Evolutionary conservation across 2,329 filamentous ascomycete species (phyloP), one percentile per base, ranked within the genome.

Genomic region (Trichoderma sp.): DNA sequence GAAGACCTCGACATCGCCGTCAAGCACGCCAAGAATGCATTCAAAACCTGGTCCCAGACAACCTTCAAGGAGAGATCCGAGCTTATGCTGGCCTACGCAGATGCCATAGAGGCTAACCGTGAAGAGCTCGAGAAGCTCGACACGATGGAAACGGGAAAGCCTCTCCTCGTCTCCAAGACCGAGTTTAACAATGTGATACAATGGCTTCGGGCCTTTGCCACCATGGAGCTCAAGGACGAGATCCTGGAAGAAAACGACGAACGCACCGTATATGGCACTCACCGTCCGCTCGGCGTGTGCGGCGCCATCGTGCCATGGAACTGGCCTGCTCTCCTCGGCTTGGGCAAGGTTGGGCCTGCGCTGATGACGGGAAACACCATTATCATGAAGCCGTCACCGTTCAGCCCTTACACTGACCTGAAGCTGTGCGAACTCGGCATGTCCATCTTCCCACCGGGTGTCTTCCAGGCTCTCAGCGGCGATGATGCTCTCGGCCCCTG

Each of bases 391-490:
- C 88, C 89, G 0, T 91, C 88, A 14, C 88, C 88, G 0, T 91
- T 87, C 80, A 88, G 90, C 0, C 90, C 90, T 0, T 91, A 91
- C 83, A 87, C 85, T 1, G 83, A 84, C 2, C 83, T 93, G 66
- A 93, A 93, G 82, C 79, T 91, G 12, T 88, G 85, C 14, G 90
- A 93, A 81, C 81, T 93, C 5, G 89, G 85, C 2, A 85, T 88
- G 75, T 81, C 86, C 35, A 82, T 92, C 81, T 89, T 92, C 78
- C 90, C 91, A 1, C 88, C 89, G 0, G 91, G 91, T 53, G 89
- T 93, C 24, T 81, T 93, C 8, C 91, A 92, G 79, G 88, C 85
- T 1, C 82, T 93, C 2, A 89, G 88, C 72, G 91, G 91, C 16
- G 89, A 89, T 67, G 90, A 92, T 77, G 83, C 87, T 74, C 87